Evolutionary conservation across 257 asterid species (phyloP), one percentile per base, ranked within the genome.

Genomic region (Capsicum chinense): DNA sequence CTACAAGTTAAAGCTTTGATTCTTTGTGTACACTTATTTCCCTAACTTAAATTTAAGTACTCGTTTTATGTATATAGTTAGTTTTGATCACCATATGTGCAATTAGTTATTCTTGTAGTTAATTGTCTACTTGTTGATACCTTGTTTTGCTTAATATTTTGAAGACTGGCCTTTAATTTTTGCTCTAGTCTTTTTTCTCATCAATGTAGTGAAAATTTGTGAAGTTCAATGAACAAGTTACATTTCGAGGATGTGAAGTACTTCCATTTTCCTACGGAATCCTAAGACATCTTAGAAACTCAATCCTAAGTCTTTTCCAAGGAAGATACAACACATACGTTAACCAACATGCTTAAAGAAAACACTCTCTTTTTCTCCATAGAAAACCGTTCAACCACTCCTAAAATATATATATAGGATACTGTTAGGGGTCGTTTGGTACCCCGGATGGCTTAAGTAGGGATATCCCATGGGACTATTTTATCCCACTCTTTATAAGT

Each of bases 231-330:
- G 81, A 71, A 71, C 79, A 16, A n/a, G 57, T n/a, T 71, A 71
- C 81, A 54, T 78, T 78, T 54, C 9, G 48, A 47, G 47, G 42
- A 78, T 78, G 42, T 78, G 64, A 78, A 7, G 58, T 47, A 71
- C 79, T 47, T 50, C 37, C 15, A 21, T 26, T 63, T 19, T 26
- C 70, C 39, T 5, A 16, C 16, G 6, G 70, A 21, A 63, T 63
- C 70, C 70, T 14, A 44, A 71, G 79, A 71, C 35, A 48, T 73
- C 80, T 73, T 10, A 70, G 16, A 59, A 6, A 47, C 59, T 73
- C 80, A 71, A 47, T 47, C 58, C 48, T 44, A 44, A 44, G 54
- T 48, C 10, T 48, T 48, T 48, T 7, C 10, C 70, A 63, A 26
- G 70, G 42, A 13, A 44, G 48, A 44, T 63, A 63, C 6, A 63